Evolutionary conservation across 306 rosid species (phyloP).

Genomic region (Trifolium repens): DNA sequence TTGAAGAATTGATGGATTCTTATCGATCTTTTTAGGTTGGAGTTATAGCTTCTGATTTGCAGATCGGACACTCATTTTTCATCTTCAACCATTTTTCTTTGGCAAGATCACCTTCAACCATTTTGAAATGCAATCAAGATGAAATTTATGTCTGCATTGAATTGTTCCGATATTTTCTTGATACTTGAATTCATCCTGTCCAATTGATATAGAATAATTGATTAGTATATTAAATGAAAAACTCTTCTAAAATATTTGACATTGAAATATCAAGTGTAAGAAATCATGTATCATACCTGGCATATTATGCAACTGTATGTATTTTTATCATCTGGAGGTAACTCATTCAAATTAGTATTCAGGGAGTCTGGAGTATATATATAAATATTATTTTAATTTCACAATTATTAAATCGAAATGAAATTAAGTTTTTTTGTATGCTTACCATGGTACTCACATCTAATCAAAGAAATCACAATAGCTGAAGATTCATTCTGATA

Average conservation of each 20-base stretch:
- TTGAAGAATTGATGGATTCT: background rate
- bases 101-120: constrained; percentile 55
- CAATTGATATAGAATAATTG: background rate
- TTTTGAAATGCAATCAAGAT: constrained; percentile 69
- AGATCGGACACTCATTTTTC: constrained; percentile 88
- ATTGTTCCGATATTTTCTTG: constrained; percentile 68
- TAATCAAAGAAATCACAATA: too few species aligned
- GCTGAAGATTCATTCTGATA: too few species aligned
- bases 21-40: background rate
- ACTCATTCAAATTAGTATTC: constrained; percentile 56
- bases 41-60: constrained; percentile 82
- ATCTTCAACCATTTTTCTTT: constrained; percentile 61
- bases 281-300: constrained; percentile 58
- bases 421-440: too few species aligned
- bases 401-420: too few species aligned
- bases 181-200: constrained; percentile 68
- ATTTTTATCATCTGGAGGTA: constrained; percentile 55
- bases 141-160: constrained; percentile 84
- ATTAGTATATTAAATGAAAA: background rate
- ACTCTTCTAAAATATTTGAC: too few species aligned
- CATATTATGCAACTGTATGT: constrained; percentile 73
- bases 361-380: constrained; percentile 33
- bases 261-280: background rate
- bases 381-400: too few species aligned
- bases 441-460: too few species aligned